Evolutionary conservation across 345 rosid genomes (phyloP).

Genomic region (Hypericum perforatum): DNA sequence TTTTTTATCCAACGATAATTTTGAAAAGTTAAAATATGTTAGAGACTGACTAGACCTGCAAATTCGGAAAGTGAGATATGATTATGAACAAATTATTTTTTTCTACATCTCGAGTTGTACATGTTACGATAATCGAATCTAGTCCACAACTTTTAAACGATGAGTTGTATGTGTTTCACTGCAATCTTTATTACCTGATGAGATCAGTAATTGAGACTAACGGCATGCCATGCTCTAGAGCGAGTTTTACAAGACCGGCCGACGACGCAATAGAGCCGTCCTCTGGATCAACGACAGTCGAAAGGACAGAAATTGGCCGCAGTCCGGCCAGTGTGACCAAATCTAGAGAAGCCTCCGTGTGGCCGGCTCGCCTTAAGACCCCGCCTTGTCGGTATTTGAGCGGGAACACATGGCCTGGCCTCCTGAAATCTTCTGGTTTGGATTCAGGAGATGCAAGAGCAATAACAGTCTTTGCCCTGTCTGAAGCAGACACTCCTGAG

Average conservation of each 20-base stretch:
- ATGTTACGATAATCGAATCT: background rate
- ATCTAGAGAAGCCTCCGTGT: conserved; percentile 85
- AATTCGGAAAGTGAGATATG: too few species aligned
- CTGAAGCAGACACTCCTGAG: conserved; percentile 69
- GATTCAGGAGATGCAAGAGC: conserved; percentile 52
- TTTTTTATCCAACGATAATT: too few species aligned
- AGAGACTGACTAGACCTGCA: too few species aligned
- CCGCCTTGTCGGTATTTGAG: conserved; percentile 85
- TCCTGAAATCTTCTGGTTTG: conserved; percentile 61
- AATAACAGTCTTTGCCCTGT: conserved; percentile 64
- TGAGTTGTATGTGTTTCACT: background rate
- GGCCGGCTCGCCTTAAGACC: conserved; percentile 73
- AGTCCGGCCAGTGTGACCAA: conserved; percentile 50
- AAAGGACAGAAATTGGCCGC: conserved; percentile 58
- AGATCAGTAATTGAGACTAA: conserved; percentile 68
- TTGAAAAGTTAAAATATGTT: too few species aligned
- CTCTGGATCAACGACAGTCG: conserved; percentile 54
- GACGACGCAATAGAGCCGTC: conserved; percentile 64
- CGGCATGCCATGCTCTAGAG: conserved; percentile 45
- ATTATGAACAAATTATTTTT: too few species aligned
- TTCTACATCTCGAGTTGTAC: too few species aligned
- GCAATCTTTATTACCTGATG: conserved; percentile 60
- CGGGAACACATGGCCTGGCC: conserved; percentile 88
- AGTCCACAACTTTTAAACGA: background rate
- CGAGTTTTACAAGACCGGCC: conserved; percentile 37